Evolutionary conservation across 805 yeast species (phyloP).

Genomic region (Lipomyces lipofer): DNA sequence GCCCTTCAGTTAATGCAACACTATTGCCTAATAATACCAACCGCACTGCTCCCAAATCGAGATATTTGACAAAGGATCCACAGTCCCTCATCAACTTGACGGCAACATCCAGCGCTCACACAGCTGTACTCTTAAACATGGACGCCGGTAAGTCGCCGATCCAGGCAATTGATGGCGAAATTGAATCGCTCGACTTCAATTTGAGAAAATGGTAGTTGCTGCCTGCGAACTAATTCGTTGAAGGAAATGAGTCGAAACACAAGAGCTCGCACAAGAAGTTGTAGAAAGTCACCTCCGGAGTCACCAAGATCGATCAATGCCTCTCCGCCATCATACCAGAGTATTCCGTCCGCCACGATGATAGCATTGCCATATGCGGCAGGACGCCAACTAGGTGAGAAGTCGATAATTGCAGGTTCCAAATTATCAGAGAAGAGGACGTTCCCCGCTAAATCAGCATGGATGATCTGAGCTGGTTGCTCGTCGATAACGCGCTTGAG

Average conservation of each 20-base stretch:
- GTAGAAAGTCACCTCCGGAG: background rate
- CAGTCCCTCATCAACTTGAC: too few species aligned
- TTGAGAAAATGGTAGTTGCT: background rate
- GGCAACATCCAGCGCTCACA: too few species aligned
- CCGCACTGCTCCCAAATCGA: too few species aligned
- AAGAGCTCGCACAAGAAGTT: conserved; percentile 2
- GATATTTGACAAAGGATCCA: too few species aligned
- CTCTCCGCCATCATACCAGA: background rate
- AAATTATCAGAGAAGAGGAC: background rate
- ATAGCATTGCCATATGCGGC: conserved; percentile 1
- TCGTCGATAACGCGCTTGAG: background rate
- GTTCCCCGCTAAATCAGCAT: background rate
- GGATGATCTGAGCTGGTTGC: background rate
- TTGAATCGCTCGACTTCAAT: background rate
- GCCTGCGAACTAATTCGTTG: background rate
- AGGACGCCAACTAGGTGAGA: conserved; percentile 1
- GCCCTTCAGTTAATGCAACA: too few species aligned
- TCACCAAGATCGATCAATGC: background rate
- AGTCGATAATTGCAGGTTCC: conserved; percentile 1
- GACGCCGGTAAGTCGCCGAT: background rate
- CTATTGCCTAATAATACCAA: too few species aligned
- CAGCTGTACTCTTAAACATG: too few species aligned
- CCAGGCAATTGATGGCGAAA: background rate
- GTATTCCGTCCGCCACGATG: background rate
- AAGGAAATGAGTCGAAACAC: background rate